Evolutionary conservation across 768 basidiomycete genomes (phyloP).

Genomic region (Mrakia frigida): DNA sequence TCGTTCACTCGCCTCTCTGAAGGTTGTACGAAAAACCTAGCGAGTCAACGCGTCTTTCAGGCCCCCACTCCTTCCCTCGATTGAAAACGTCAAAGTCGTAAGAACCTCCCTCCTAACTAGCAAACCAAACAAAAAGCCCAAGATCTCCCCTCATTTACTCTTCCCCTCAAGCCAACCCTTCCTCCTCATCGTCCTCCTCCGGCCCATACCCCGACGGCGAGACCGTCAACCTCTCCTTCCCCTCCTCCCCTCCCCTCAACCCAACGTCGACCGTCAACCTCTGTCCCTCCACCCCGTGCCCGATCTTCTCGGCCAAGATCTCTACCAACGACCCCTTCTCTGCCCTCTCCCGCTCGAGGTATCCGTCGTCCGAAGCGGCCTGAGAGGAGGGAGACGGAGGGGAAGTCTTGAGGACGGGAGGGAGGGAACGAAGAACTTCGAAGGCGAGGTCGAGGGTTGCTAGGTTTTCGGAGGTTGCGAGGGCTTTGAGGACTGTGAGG

Average conservation of each 20-base stretch:
- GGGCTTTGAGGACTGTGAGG: slow-evolving; percentile 20
- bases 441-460: slow-evolving; percentile 2
- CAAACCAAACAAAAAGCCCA: too few relatives aligned
- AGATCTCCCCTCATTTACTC: neutral
- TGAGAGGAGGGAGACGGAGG: neutral
- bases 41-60: too few relatives aligned
- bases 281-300: neutral
- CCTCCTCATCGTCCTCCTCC: neutral
- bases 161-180: neutral
- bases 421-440: neutral
- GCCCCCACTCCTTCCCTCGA: too few relatives aligned
- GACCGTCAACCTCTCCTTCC: neutral
- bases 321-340: neutral
- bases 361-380: neutral
- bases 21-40: too few relatives aligned
- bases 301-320: neutral
- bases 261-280: neutral
- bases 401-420: neutral
- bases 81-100: neutral
- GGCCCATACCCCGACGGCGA: neutral
- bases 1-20: too few relatives aligned
- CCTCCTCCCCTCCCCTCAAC: neutral
- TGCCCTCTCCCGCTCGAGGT: neutral
- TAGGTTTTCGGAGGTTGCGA: slow-evolving; percentile 8
- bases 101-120: too few relatives aligned